Percentiles rank a stretch among this genome's conserved stretches.
phyloP scores from a whole-genome alignment of 305 asterid species.

The Solanum hybrid region DNA sequence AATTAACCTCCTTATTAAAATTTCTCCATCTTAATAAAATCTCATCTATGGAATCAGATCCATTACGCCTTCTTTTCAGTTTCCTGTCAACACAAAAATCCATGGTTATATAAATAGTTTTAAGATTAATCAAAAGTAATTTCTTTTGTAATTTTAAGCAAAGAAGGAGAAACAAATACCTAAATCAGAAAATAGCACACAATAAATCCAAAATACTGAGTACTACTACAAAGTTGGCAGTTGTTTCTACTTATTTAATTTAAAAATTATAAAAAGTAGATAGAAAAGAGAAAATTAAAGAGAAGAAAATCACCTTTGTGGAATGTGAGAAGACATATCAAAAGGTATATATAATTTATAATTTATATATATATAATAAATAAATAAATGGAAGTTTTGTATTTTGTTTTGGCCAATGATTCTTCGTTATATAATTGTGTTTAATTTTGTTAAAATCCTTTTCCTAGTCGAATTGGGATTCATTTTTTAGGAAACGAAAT shows the following conservation, averaged over 20 bases:
- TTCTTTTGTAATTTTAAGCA: too few relatives aligned
- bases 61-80: background rate
- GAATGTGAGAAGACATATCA: background rate
- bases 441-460: background rate
- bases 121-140: background rate
- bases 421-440: too few relatives aligned
- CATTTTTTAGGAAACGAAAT: background rate
- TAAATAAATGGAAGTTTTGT: background rate
- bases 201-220: background rate
- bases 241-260: background rate
- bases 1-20: background rate
- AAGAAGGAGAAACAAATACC: background rate
- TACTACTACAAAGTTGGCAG: background rate
- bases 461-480: background rate
- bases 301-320: background rate
- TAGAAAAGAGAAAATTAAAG: background rate
- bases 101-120: background rate
- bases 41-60: background rate
- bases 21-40: constrained; percentile 5
- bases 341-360: background rate
- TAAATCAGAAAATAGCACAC: too few relatives aligned
- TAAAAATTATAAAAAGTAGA: background rate
- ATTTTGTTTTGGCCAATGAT: background rate
- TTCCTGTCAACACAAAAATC: background rate
- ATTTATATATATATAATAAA: background rate